phyloP scores from a whole-genome alignment of 2,329 filamentous ascomycete species.

The Fusarium ambrosium region DNA sequence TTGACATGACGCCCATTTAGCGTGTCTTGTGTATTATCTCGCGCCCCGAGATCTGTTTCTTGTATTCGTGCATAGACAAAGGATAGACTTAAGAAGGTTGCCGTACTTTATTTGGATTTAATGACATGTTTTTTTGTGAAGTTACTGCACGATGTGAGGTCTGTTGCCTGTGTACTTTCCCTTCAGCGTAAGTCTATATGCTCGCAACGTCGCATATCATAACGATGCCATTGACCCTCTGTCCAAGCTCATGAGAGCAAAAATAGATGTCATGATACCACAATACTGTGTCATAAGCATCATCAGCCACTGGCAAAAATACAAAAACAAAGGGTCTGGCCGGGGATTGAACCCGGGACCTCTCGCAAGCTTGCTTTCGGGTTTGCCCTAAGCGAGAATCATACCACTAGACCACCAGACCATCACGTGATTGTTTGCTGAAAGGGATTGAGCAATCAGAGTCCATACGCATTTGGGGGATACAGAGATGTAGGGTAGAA shows the following conservation, averaged over 20 bases:
- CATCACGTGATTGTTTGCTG: conserved; percentile 38
- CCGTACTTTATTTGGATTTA: conserved; percentile 29
- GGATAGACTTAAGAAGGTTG: conserved; percentile 46
- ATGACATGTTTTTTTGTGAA: neutral
- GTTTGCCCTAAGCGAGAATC: conserved; percentile 77
- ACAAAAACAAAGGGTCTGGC: conserved; percentile 55
- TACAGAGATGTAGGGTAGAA: neutral
- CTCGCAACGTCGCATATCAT: neutral
- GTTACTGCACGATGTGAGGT: neutral
- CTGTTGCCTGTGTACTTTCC: neutral
- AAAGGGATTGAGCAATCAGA: neutral
- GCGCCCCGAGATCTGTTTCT: conserved; percentile 46
- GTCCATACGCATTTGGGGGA: neutral
- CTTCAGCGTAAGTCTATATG: too few species aligned
- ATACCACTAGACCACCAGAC: conserved; percentile 76
- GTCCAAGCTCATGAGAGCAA: neutral
- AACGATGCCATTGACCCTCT: neutral
- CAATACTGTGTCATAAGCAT: neutral
- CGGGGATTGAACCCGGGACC: conserved; percentile 63
- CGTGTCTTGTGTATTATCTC: conserved; percentile 44
- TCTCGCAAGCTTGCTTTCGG: conserved; percentile 57
- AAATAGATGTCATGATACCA: neutral
- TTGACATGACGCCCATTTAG: conserved; percentile 43
- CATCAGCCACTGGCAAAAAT: conserved; percentile 4
- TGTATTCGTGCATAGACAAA: conserved; percentile 48